phyloP scores from a whole-genome alignment of 805 yeast species.

The Jamesozyma piceae region DNA sequence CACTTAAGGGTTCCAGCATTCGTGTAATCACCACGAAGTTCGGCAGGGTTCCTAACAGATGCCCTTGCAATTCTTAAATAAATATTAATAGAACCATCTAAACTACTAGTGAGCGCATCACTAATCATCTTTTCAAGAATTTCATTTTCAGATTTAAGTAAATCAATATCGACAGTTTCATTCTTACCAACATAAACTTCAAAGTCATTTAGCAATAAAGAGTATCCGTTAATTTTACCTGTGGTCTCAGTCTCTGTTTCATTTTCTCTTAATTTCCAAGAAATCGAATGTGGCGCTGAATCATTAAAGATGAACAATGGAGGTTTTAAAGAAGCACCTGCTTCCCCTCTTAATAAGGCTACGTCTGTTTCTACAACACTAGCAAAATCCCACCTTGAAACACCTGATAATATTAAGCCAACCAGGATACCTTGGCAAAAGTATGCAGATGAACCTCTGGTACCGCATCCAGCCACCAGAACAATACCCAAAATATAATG shows the following conservation, averaged over 20 bases:
- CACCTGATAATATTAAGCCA: slow-evolving; percentile 77
- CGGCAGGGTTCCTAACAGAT: slow-evolving; percentile 30
- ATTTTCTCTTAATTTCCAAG: slow-evolving; percentile 23
- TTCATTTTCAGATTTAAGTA: slow-evolving; percentile 27
- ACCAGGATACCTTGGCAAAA: slow-evolving; percentile 75
- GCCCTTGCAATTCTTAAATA: slow-evolving; percentile 53
- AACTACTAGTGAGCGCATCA: slow-evolving; percentile 26
- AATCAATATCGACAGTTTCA: slow-evolving; percentile 36
- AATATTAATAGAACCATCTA: slow-evolving; percentile 22
- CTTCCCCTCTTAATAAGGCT: slow-evolving; percentile 64
- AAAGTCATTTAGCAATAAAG: slow-evolving; percentile 68
- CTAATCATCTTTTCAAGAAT: slow-evolving; percentile 26
- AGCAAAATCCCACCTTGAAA: slow-evolving; percentile 89
- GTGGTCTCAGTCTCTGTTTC: slow-evolving; percentile 12
- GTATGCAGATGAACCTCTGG: slow-evolving; percentile 60
- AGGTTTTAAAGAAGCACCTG: slow-evolving; percentile 42
- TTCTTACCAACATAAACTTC: slow-evolving; percentile 59
- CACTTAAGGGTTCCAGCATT: slow-evolving; percentile 50
- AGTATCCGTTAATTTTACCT: slow-evolving; percentile 40
- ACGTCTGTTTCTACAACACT: slow-evolving; percentile 72
- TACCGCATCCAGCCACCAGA: slow-evolving; percentile 75
- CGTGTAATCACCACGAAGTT: slow-evolving; percentile 52
- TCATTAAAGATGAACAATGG: slow-evolving; percentile 34
- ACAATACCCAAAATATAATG: slow-evolving; percentile 75
- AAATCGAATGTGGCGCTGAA: slow-evolving; percentile 13